phyloP scores from a whole-genome alignment of 108 stramenopile species.

The Nitzschia sp. region DNA sequence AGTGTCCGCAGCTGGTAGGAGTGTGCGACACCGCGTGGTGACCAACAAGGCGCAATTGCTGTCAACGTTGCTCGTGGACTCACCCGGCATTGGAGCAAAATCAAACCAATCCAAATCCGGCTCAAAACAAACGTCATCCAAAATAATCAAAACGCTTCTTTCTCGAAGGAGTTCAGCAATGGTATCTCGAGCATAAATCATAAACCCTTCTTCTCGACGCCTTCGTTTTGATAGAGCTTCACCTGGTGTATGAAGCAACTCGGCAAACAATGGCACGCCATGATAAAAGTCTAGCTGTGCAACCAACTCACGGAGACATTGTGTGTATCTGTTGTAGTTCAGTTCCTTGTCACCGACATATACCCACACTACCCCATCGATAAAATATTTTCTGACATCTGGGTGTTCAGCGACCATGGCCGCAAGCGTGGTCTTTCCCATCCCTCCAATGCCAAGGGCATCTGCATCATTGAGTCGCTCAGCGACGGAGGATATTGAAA shows the following conservation, averaged over 20 bases:
- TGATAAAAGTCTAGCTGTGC: slow-evolving; percentile 47
- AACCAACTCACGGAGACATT: slow-evolving; percentile 49
- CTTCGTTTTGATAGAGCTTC: slow-evolving; percentile 50
- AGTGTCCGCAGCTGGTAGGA: slow-evolving; percentile 50
- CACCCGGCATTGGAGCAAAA: slow-evolving; percentile 49
- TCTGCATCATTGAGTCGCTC: slow-evolving; percentile 40
- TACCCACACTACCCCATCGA: slow-evolving; percentile 68
- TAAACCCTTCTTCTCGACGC: slow-evolving; percentile 64
- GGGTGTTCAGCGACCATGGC: slow-evolving; percentile 64
- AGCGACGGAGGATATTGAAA: slow-evolving; percentile 51
- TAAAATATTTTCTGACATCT: slow-evolving; percentile 61
- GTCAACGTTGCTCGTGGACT: slow-evolving; percentile 33
- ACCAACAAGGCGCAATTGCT: slow-evolving; percentile 55
- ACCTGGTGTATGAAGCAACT: slow-evolving; percentile 55
- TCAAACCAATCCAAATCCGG: slow-evolving; percentile 77
- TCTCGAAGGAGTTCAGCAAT: slow-evolving; percentile 61
- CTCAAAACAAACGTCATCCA: slow-evolving; percentile 67
- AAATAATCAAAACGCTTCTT: slow-evolving; percentile 58
- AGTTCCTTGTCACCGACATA: slow-evolving; percentile 51
- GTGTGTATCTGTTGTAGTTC: slow-evolving; percentile 53
- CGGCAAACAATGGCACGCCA: slow-evolving; percentile 50
- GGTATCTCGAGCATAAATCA: slow-evolving; percentile 64
- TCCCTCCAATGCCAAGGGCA: slow-evolving; percentile 53
- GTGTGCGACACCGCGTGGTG: slow-evolving; percentile 46
- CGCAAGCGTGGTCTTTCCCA: slow-evolving; percentile 74